Evolutionary conservation across 2,329 filamentous ascomycete species (phyloP), one percentile per base, ranked within the genome.

Genomic region (Elsinoe ampelina): DNA sequence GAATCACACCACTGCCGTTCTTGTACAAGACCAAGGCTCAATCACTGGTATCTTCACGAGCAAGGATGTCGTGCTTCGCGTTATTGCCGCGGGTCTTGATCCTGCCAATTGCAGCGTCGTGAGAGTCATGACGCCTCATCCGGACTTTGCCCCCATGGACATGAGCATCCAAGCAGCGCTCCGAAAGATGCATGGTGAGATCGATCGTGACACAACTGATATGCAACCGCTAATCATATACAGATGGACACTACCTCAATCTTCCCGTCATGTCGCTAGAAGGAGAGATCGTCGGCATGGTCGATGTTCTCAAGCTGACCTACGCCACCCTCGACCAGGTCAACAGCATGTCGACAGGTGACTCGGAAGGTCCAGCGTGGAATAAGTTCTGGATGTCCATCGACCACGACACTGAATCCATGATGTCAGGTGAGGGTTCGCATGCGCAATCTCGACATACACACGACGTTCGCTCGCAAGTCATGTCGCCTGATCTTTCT

Each of bases 381-480:
- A 97, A 96, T 77, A 98, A 97, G 73, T 98, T 98, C 76, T 98
- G 93, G 93, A 79, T 97, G 63, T 97, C 93, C 0, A 84, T 98
- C 65, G 83, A 97, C 71, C 84, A 95, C 65, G 92, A 95, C 70
- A 92, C 91, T 12, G 93, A 97, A 72, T 98, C 93, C 1, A 86
- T 95, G 80, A 84, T 97, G 71, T 98, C 93, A 59, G 93, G 91
- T 59, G 89, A 95, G 58, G 88, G 86, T 50, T 56, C 54, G 8
- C 39, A 47, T 20, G 38, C 54, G n/a, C 88, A 87, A 66, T 84
- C 85, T 64, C 85, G 85, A 66, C 85, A 88, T 64, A 83, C 77
- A 66, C 83, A 79, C 54, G 82, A 83, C 60, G 80, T 83, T 55
- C 83, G 88, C 59, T 91, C 86, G 34, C 57, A 58, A 10, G 78